phyloP scores from a whole-genome alignment of 805 yeast species.

The Ogataea minuta region DNA sequence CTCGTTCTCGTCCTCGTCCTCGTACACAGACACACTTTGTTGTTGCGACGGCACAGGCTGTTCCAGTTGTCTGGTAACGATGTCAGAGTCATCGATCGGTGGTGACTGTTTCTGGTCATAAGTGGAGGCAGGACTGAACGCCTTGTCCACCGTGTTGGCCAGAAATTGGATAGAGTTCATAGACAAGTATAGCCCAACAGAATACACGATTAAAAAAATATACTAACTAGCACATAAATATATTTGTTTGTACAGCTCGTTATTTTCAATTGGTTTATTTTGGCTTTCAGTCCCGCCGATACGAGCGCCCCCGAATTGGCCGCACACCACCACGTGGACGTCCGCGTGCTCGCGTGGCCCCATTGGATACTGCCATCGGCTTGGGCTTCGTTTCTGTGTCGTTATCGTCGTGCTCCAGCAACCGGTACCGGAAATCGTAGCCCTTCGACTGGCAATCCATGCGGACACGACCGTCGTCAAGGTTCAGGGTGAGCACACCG shows the following conservation, averaged over 20 bases:
- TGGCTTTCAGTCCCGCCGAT: conserved; percentile 4
- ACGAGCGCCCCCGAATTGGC: conserved; percentile 7
- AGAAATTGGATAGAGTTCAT: conserved; percentile 35
- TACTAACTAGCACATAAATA: no score
- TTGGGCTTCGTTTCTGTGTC: conserved; percentile 1
- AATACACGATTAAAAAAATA: conserved; percentile 2
- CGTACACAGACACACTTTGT: conserved; percentile 7
- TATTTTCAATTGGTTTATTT: neutral
- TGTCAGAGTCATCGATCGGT: conserved; percentile 17
- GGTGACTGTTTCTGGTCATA: conserved; percentile 3
- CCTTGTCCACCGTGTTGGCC: conserved; percentile 33
- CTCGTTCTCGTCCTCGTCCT: conserved; percentile 2
- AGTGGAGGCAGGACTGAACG: conserved; percentile 22
- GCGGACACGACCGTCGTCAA: conserved; percentile 46
- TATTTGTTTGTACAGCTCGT: conserved; percentile 4
- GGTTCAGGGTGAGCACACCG: conserved; percentile 47
- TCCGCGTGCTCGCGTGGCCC: conserved; percentile 8
- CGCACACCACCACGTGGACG: conserved; percentile 4
- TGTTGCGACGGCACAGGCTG: neutral
- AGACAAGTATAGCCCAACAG: conserved; percentile 6
- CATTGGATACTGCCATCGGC: conserved; percentile 3
- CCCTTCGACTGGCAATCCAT: conserved; percentile 58
- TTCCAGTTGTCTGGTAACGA: conserved; percentile 23
- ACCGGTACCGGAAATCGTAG: conserved; percentile 57
- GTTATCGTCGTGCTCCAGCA: conserved; percentile 10